phyloP scores from a whole-genome alignment of 371 early-diverging fungal genomes.

The Funneliformis caledonium region DNA sequence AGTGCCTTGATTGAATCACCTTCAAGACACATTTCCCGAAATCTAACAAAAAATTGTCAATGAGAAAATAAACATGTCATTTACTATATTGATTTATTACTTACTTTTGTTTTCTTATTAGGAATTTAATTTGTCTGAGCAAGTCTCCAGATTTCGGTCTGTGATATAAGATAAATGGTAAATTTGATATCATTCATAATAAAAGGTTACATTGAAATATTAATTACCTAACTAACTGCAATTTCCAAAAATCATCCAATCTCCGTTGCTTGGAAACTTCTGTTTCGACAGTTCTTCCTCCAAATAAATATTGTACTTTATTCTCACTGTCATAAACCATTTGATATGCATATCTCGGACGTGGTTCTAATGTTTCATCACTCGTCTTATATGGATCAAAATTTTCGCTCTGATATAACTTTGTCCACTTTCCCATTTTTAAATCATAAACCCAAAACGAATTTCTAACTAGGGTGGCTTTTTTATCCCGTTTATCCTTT shows the following conservation, averaged over 20 bases:
- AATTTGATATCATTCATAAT: neutral
- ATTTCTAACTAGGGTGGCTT: conserved; percentile 66
- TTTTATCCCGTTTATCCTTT: conserved; percentile 57
- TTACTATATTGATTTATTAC: neutral
- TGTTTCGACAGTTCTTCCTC: conserved; percentile 84
- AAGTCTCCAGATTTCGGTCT: conserved; percentile 69
- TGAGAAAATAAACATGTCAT: neutral
- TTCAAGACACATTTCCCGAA: conserved; percentile 36
- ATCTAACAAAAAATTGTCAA: conserved; percentile 5
- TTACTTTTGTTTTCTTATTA: conserved; percentile 68
- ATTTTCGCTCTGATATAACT: conserved; percentile 74
- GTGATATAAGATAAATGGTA: neutral
- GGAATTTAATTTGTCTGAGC: conserved; percentile 62
- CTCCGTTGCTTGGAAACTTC: conserved; percentile 56
- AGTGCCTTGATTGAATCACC: conserved; percentile 59
- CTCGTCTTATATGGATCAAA: conserved; percentile 50
- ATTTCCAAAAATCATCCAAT: conserved; percentile 87
- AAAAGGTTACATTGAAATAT: neutral
- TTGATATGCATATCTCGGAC: conserved; percentile 88
- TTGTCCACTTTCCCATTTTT: conserved; percentile 69
- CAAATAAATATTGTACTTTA: conserved; percentile 80
- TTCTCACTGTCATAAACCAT: conserved; percentile 72
- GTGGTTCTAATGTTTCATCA: conserved; percentile 65
- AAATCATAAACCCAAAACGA: conserved; percentile 78
- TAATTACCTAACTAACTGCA: conserved; percentile 66